Evolutionary conservation across 805 yeast species (phyloP).

Genomic region (Candida oleophila): DNA sequence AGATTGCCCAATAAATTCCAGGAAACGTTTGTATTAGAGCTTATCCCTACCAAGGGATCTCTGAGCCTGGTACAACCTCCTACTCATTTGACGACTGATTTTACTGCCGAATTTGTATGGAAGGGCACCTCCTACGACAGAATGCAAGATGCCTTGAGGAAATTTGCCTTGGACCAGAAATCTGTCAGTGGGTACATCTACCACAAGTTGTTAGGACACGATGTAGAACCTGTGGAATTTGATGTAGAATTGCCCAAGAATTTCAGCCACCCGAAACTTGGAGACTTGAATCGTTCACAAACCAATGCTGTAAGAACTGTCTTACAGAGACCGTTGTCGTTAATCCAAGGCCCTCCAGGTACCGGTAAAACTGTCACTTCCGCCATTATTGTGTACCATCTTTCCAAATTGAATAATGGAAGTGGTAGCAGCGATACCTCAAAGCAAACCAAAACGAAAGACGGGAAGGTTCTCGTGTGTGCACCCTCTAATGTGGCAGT

Average conservation of each 20-base stretch:
- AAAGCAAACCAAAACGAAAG: conserved; percentile 12
- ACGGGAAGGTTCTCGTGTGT: conserved; percentile 74
- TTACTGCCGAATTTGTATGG: conserved; percentile 88
- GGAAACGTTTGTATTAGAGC: conserved; percentile 72
- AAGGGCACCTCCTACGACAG: conserved; percentile 79
- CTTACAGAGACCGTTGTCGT: conserved; percentile 66
- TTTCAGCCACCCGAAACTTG: conserved; percentile 64
- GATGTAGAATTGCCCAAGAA: conserved; percentile 59
- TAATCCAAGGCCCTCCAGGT: conserved; percentile 83
- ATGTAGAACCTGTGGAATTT: conserved; percentile 61
- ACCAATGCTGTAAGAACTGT: conserved; percentile 71
- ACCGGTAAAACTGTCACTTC: conserved; percentile 96
- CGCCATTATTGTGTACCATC: conserved; percentile 80
- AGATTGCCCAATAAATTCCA: conserved; percentile 64
- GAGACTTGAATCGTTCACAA: conserved; percentile 76
- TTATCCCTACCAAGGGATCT: conserved; percentile 38
- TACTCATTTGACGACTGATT: conserved; percentile 58
- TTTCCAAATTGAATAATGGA: conserved; percentile 49
- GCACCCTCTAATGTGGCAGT: conserved; percentile 97
- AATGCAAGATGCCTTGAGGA: conserved; percentile 75
- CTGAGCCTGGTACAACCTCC: conserved; percentile 44
- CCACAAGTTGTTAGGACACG: conserved; percentile 79
- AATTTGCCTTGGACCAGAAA: conserved; percentile 66
- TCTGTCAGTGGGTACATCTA: conserved; percentile 75
- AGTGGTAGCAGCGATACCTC: neutral